These are phyloP conservation scores for Thamnidium elegans DNA, from an alignment of 192 early-diverging fungal species.

Conservation along the genomic window DNA sequence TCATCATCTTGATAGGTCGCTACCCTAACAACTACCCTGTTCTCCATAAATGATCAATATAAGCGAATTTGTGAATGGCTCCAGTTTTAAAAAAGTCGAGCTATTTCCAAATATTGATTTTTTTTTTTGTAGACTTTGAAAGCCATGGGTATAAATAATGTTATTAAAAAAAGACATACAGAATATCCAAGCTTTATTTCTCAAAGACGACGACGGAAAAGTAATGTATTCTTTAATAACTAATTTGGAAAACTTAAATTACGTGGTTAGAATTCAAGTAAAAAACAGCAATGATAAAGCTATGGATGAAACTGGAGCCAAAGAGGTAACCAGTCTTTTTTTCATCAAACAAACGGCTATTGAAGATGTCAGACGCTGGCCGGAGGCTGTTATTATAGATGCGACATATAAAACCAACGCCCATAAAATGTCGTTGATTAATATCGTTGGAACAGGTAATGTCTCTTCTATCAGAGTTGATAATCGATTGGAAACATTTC, in stretches of 20 bases:
- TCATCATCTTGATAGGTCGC: too few relatives aligned
- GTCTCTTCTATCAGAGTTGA: not conserved
- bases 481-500: not conserved
- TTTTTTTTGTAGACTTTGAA: not conserved
- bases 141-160: not conserved
- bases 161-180: not conserved
- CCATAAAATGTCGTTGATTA: not conserved
- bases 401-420: constrained; percentile 1
- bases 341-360: not conserved
- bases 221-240: constrained; percentile 1
- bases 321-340: constrained; percentile 1
- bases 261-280: not conserved
- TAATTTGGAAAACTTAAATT: not conserved
- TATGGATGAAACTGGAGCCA: not conserved
- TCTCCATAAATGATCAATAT: too few relatives aligned
- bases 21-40: too few relatives aligned
- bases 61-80: too few relatives aligned
- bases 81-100: too few relatives aligned
- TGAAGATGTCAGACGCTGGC: not conserved
- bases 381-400: not conserved
- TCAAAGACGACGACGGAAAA: not conserved
- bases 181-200: not conserved
- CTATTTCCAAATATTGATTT: not conserved
- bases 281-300: not conserved
- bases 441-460: not conserved